These are phyloP conservation scores for Fusarium tuaranense DNA, from an alignment of 2,329 filamentous ascomycete species.

Conservation along the genomic window DNA sequence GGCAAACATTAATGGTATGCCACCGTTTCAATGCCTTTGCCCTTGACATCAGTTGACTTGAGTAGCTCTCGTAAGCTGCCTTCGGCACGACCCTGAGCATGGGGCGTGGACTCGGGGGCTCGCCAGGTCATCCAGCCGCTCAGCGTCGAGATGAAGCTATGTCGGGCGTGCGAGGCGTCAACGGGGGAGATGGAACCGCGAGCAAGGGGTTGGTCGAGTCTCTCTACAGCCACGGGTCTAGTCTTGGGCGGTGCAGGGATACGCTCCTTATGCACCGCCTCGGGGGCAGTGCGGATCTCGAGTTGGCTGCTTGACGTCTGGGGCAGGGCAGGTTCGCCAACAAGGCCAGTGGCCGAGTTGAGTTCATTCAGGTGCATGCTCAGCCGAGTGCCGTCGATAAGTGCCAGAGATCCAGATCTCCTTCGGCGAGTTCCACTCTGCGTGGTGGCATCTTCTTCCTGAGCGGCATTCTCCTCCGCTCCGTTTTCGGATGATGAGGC, in stretches of 20 bases:
- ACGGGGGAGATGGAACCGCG: slow-evolving; percentile 45
- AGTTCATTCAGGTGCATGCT: slow-evolving; percentile 44
- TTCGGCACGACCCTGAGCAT: slow-evolving; percentile 62
- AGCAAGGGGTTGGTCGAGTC: slow-evolving; percentile 43
- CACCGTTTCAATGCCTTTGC: slow-evolving; percentile 47
- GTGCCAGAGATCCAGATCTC: slow-evolving; percentile 50
- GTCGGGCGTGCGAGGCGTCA: slow-evolving; percentile 39
- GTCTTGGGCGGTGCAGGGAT: slow-evolving; percentile 26
- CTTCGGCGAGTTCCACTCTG: slow-evolving; percentile 40
- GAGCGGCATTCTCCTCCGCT: slow-evolving; percentile 42
- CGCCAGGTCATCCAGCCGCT: slow-evolving; percentile 62
- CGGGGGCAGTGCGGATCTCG: slow-evolving; percentile 56
- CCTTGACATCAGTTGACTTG: slow-evolving; percentile 51
- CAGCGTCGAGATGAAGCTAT: slow-evolving; percentile 53
- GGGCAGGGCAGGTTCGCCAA: slow-evolving; percentile 68
- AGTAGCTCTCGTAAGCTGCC: slow-evolving; percentile 67
- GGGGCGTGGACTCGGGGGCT: slow-evolving; percentile 34
- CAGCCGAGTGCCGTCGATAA: slow-evolving; percentile 53
- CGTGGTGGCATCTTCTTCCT: slow-evolving; percentile 27
- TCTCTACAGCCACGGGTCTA: slow-evolving; percentile 30
- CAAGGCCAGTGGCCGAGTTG: slow-evolving; percentile 54
- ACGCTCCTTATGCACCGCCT: slow-evolving; percentile 41
- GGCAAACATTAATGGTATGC: slow-evolving; percentile 9
- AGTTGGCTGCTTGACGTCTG: slow-evolving; percentile 66
- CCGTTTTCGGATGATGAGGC: slow-evolving; percentile 46